phyloP scores from a whole-genome alignment of 805 yeast genomes.

The Cyberlindnera japonica region DNA sequence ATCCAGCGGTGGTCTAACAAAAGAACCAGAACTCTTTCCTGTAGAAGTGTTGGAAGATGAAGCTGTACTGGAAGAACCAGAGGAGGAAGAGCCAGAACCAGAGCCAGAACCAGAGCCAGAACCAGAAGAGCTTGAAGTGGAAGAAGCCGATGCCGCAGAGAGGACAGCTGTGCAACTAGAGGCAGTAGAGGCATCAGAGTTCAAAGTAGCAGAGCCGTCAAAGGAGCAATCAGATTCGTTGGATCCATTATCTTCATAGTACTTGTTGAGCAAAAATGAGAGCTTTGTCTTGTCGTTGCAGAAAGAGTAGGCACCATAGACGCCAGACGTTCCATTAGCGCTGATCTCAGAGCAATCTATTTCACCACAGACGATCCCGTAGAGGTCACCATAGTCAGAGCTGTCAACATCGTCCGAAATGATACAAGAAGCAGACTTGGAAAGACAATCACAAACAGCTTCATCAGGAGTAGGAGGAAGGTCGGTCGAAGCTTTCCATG shows the following conservation, averaged over 20 bases:
- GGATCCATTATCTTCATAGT: constrained; percentile 51
- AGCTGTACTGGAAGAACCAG: constrained; percentile 17
- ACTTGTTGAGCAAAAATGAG: constrained; percentile 60
- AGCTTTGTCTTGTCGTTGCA: constrained; percentile 70
- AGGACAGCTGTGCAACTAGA: constrained; percentile 35
- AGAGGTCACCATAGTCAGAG: constrained; percentile 59
- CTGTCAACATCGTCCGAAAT: constrained; percentile 46
- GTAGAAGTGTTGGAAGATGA: constrained; percentile 7
- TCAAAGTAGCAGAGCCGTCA: constrained; percentile 61
- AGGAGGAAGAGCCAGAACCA: constrained; percentile 25
- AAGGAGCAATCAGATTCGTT: constrained; percentile 61
- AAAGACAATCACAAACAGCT: constrained; percentile 61
- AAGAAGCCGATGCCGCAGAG: constrained; percentile 29
- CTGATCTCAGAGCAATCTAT: constrained; percentile 60
- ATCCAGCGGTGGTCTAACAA: constrained; percentile 15
- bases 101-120: constrained; percentile 33
- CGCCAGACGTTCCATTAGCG: constrained; percentile 59
- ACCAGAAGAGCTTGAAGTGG: constrained; percentile 34
- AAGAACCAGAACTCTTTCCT: neutral
- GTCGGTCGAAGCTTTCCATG: constrained; percentile 65
- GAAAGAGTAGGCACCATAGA: constrained; percentile 70
- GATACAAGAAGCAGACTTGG: constrained; percentile 52
- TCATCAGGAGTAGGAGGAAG: constrained; percentile 79
- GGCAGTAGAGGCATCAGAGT: constrained; percentile 37
- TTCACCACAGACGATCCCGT: constrained; percentile 51